Base-by-base conservation (phyloP, 345 rosid species). In the Sisymbrium irio region DNA sequence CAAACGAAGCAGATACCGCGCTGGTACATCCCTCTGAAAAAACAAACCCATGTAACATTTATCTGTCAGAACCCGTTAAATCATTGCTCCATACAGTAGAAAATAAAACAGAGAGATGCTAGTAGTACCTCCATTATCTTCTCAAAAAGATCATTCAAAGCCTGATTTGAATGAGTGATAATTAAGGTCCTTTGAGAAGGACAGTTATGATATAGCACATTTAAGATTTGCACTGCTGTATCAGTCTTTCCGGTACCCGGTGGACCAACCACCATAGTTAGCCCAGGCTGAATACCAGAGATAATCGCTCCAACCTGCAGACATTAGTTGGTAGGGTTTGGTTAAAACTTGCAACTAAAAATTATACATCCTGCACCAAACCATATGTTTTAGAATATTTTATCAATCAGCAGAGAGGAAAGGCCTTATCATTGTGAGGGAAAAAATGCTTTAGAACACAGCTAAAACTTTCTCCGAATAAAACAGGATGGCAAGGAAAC, bases 211-310 rank as follows among this genome's bases (percentile, higher is more conserved):
- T 95, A 95, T 33, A 95, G 89, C 78, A 92, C 93, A 62, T 92
- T 92, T 81, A 95, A 82, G 62, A 95, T 87, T 77, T 95, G 99
- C 81, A 95, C 99, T 40, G 97, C 99, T 60, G 97, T 95, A 82
- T 95, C 99, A 59, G 99, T 95, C 85, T 95, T 95, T 75, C 99
- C 99, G 0, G 97, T 95, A 77, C 99, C 99, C 13, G 99, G 99
- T 28, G 99, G 99, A 77, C 99, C 99, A 14, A 95, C 99, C 60
- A 92, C 97, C 99, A 95, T 92, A 37, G 97, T 90, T 37, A 95
- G 83, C 62, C 99, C 99, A 50, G 99, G 97, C 82, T 95, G 97
- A 79, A 92, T 83, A 70, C 99, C 99, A 69, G 99, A 95, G 55
- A 88, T 86, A 79, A 95, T 95, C 19, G 99, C 99, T 73, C 97